Evolutionary conservation across 2,329 filamentous ascomycete genomes (phyloP).

Genomic region (Curvularia hawaiiensis): DNA sequence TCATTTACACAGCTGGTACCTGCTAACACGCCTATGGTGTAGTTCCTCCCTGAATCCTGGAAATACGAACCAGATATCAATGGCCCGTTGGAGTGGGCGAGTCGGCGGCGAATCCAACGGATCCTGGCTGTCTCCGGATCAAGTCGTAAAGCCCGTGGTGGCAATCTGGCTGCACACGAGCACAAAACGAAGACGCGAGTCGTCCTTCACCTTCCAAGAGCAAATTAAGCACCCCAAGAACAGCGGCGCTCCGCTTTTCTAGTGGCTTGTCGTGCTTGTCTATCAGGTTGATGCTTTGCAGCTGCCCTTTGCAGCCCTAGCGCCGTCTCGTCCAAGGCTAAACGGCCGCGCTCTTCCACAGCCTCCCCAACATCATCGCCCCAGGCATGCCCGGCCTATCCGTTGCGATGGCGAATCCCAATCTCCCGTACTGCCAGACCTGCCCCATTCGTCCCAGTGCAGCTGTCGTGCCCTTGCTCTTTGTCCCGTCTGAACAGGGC

Average conservation of each 20-base stretch:
- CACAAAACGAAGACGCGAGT: background rate
- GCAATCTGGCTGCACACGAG: background rate
- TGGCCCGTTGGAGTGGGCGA: background rate
- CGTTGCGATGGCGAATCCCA: background rate
- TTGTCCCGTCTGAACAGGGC: background rate
- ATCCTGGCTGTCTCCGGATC: background rate
- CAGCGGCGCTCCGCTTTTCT: constrained; percentile 7
- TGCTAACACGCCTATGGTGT: background rate
- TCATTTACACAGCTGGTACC: background rate
- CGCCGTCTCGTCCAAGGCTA: constrained; percentile 1
- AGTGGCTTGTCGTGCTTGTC: constrained; percentile 20
- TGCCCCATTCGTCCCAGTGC: background rate
- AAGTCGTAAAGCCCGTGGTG: constrained; percentile 8
- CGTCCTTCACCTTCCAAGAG: constrained; percentile 17
- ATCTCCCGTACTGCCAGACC: background rate
- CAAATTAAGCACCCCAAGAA: constrained; percentile 16
- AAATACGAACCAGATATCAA: background rate
- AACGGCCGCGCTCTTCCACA: background rate
- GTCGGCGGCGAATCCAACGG: background rate
- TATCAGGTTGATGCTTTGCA: constrained; percentile 14
- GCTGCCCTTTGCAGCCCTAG: constrained; percentile 14
- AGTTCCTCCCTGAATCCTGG: background rate
- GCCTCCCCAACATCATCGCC: background rate
- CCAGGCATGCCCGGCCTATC: background rate
- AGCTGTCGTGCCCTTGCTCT: too few relatives aligned